Conservation (phyloP, 78 protist genomes). For the Dictyostelium intermedium region DNA sequence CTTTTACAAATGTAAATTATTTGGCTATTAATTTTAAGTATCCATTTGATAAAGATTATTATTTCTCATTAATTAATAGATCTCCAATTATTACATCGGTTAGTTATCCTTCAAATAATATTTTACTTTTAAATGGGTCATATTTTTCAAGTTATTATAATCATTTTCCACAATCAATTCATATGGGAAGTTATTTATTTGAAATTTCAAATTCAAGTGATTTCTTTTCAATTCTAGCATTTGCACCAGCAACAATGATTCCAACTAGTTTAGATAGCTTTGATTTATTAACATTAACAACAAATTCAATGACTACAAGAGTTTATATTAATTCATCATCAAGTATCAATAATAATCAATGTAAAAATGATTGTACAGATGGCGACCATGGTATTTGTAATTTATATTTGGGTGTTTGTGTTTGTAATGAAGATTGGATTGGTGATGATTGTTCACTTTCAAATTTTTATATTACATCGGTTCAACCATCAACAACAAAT, state of each 20-base stretch:
- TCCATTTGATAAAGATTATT: neutral
- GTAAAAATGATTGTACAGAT: neutral
- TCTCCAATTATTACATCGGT: neutral
- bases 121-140: neutral
- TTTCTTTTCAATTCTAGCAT: neutral
- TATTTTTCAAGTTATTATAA: neutral
- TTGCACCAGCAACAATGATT: neutral
- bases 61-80: neutral
- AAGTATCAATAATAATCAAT: neutral
- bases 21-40: neutral
- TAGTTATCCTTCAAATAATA: neutral
- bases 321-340: neutral
- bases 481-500: neutral
- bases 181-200: neutral
- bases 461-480: neutral
- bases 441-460: neutral
- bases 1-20: neutral
- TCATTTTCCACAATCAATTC: neutral
- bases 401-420: neutral
- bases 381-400: neutral
- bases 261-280: neutral
- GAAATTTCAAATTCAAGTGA: neutral
- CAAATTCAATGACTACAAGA: neutral
- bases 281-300: neutral
- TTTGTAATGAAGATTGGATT: neutral